Evolutionary conservation across 768 basidiomycete species (phyloP), one percentile per base, ranked within the genome.

Genomic region (Boletus eberwhitei): DNA sequence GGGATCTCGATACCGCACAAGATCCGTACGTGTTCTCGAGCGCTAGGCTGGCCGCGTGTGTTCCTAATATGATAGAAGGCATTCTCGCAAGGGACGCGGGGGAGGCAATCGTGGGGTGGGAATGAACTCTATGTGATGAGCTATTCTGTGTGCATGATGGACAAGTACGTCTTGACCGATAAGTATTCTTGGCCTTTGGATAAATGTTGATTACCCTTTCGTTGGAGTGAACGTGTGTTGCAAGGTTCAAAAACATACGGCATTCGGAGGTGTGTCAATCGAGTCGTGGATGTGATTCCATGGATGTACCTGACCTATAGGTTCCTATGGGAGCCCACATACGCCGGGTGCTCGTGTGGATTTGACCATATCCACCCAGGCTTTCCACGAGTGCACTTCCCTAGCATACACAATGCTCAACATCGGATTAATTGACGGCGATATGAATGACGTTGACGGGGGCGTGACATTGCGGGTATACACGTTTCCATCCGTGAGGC

Each of bases 1-100:
- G n/a, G 2, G 5, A 43, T 42, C 44, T 43, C 75, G 55, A 58
- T 62, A n/a, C 64, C 72, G 16, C 66, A 74, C 43, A 69, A 55
- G 51, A 63, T 77, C 43, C 73, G 74, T 32, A 64, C 74, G 38
- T 75, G 67, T 54, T 77, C 77, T 16, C 24, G 21, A 39, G 32
- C 21, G 14, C 22, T 22, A 8, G 22, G 13, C 19, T 54, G 17
- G 24, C 22, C 12, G n/a, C 24, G 53, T 39, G 46, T 40, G 59
- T 58, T 21, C 57, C 63, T 14, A 69, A 68, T 48, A 47, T 61
- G 50, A 49, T n/a, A 31, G 31, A 8, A 26, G 41, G 29, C 29
- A 37, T 54, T 22, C 50, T 59, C 6, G 61, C 16, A 55, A 59
- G 38, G 61, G 61, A 32, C 31, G 31, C 31, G 31, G 32, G 60